Evolutionary conservation across 2,329 filamentous ascomycete species (phyloP).

Genomic region (Teratosphaeria gauchensis): DNA sequence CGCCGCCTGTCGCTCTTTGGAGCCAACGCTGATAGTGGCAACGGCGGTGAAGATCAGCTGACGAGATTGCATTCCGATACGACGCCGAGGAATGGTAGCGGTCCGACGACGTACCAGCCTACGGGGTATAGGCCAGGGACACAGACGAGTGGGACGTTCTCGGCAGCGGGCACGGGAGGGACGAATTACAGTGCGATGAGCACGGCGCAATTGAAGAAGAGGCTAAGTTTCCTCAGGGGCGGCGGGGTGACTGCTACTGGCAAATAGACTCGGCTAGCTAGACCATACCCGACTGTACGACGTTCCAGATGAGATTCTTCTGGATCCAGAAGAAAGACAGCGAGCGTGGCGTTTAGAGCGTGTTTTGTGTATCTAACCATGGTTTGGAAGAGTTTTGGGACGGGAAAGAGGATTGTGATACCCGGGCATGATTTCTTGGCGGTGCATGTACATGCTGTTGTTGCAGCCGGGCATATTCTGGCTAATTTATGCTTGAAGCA

Average conservation of each 20-base stretch:
- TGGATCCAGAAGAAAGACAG: neutral
- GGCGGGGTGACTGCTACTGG: neutral
- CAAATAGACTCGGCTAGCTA: neutral
- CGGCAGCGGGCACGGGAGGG: neutral
- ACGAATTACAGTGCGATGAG: conserved; percentile 6
- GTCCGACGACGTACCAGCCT: neutral
- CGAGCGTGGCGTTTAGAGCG: neutral
- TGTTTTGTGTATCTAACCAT: neutral
- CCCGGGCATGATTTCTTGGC: neutral
- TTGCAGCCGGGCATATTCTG: neutral
- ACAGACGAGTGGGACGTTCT: neutral
- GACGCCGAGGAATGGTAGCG: conserved; percentile 5
- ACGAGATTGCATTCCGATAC: neutral
- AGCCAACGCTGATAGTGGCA: conserved; percentile 23
- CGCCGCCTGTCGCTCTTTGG: conserved; percentile 19
- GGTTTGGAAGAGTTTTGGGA: neutral
- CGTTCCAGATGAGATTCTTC: too few species aligned
- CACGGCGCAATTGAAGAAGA: conserved; percentile 51
- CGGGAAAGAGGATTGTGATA: neutral
- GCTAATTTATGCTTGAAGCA: neutral
- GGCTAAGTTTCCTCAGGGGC: conserved; percentile 58
- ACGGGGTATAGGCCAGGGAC: conserved; percentile 1
- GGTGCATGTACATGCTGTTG: neutral
- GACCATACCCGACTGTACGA: too few species aligned
- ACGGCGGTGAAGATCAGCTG: neutral